phyloP scores from a whole-genome alignment of 176 grass and related monocot species.

The Ensete ventricosum region DNA sequence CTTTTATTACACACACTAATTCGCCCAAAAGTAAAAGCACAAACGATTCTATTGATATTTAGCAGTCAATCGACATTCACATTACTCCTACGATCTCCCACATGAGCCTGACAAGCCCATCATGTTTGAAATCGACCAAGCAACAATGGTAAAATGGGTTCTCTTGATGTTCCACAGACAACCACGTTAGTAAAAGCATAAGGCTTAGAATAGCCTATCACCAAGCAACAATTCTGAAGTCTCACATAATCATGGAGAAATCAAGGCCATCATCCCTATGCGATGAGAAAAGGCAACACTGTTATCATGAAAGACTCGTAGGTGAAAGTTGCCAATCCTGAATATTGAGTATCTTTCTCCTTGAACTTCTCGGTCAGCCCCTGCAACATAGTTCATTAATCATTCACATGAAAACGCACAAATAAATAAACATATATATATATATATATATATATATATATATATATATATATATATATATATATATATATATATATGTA shows the following conservation, averaged over 20 bases:
- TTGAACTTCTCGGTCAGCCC: slow-evolving; percentile 97
- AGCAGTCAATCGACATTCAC: too few relatives aligned
- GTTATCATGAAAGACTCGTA: slow-evolving; percentile 91
- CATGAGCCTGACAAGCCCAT: too few relatives aligned
- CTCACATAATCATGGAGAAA: too few relatives aligned
- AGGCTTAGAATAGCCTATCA: not conserved
- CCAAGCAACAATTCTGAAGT: not conserved
- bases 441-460: not conserved
- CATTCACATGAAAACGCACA: not conserved
- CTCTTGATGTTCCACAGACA: not conserved
- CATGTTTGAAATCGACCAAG: too few relatives aligned
- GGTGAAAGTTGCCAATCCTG: slow-evolving; percentile 71
- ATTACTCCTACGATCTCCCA: too few relatives aligned
- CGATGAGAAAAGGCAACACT: slow-evolving; percentile 75
- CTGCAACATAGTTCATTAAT: slow-evolving; percentile 30
- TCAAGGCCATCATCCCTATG: slow-evolving; percentile 10
- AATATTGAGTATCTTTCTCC: slow-evolving; percentile 56
- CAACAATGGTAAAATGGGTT: not conserved
- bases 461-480: not conserved
- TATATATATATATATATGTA: too few relatives aligned
- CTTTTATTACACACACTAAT: too few relatives aligned
- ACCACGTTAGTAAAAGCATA: not conserved
- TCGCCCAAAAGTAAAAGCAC: too few relatives aligned
- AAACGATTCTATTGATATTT: too few relatives aligned
- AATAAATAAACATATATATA: not conserved